These are phyloP conservation scores for Symbiotaphrina buchneri DNA, from an alignment of 495 filamentous ascomycete species.

Conservation along the genomic window DNA sequence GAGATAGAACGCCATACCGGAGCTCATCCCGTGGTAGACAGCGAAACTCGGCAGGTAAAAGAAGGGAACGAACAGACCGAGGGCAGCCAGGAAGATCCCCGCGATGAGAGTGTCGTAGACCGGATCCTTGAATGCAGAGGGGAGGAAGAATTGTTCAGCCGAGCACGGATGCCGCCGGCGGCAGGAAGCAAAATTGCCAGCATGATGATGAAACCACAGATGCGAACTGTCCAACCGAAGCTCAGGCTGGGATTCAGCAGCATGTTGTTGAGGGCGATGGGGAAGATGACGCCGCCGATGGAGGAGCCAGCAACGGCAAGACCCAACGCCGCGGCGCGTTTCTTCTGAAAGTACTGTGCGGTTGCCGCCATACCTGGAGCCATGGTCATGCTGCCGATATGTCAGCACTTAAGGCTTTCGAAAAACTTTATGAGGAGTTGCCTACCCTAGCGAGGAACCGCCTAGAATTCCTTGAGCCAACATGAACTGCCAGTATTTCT, in stretches of 20 bases:
- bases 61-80: constrained; percentile 10
- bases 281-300: constrained; percentile 43
- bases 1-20: not conserved
- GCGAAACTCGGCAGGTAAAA: constrained; percentile 5
- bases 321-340: constrained; percentile 28
- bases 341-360: constrained; percentile 29
- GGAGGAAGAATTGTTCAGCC: constrained; percentile 32
- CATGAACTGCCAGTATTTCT: constrained; percentile 35
- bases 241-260: constrained; percentile 36
- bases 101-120: constrained; percentile 9
- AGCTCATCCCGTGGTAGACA: not conserved
- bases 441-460: no score
- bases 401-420: no score
- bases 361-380: constrained; percentile 28
- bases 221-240: constrained; percentile 55
- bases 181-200: constrained; percentile 35
- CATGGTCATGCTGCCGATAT: constrained; percentile 22
- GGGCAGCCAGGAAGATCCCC: constrained; percentile 8
- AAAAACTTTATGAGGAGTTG: no score
- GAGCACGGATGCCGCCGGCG: constrained; percentile 39
- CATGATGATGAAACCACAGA: constrained; percentile 45
- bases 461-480: constrained; percentile 35
- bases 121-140: constrained; percentile 12
- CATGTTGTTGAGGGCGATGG: constrained; percentile 39
- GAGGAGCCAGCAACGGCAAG: constrained; percentile 34